Conservation (phyloP, 1,139 yeast species). For the Candida tetrigidarum region DNA sequence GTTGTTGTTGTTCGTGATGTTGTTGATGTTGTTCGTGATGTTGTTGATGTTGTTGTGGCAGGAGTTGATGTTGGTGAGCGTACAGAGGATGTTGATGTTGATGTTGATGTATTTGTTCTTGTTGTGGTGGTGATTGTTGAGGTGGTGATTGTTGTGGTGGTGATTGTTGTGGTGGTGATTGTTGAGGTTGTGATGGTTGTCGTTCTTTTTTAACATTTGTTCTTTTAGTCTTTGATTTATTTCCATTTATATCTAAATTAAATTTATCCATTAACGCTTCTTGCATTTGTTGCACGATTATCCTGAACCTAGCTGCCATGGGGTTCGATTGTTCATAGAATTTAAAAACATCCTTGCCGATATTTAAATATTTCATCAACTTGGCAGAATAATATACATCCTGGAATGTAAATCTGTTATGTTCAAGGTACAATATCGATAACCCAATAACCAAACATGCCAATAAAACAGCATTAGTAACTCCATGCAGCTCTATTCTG, state of each 20-base stretch:
- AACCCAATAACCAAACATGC: slow-evolving; percentile 19
- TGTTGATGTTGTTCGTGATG: too few relatives aligned
- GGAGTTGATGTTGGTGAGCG: too few relatives aligned
- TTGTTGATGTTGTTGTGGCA: too few relatives aligned
- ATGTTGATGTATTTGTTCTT: too few relatives aligned
- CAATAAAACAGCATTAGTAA: slow-evolving; percentile 17
- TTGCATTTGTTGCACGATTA: slow-evolving; percentile 17
- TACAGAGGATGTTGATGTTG: too few relatives aligned
- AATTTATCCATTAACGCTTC: slow-evolving; percentile 16
- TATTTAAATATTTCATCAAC: slow-evolving; percentile 17
- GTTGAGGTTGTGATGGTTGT: neutral
- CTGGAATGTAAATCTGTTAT: slow-evolving; percentile 11
- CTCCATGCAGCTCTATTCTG: slow-evolving; percentile 19
- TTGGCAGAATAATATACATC: slow-evolving; percentile 14
- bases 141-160: too few relatives aligned
- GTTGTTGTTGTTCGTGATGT: slow-evolving; percentile 6
- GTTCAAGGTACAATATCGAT: slow-evolving; percentile 18
- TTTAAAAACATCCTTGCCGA: slow-evolving; percentile 15
- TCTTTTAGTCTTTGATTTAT: slow-evolving; percentile 4
- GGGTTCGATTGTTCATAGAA: slow-evolving; percentile 16
- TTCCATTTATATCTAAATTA: slow-evolving; percentile 16
- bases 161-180: too few relatives aligned
- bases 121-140: too few relatives aligned
- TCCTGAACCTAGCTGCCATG: slow-evolving; percentile 15
- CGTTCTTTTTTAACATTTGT: neutral